Conservation (phyloP, 148 eudicot species). For the Camellia granthamiana region DNA sequence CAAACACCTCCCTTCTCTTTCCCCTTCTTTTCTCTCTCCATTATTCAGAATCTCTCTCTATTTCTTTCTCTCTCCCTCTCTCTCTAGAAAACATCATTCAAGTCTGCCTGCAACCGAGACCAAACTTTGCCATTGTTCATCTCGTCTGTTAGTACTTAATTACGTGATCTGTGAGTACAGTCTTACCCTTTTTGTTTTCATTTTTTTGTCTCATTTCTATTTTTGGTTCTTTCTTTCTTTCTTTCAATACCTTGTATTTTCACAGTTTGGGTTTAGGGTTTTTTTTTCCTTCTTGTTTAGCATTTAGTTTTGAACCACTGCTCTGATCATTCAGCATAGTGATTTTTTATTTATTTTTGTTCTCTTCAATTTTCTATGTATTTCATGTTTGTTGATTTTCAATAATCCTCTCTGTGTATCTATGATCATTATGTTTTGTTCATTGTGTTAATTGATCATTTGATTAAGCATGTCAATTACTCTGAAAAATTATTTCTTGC, state of each 20-base stretch:
- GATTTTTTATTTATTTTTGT: neutral
- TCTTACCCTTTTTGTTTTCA: slow-evolving; percentile 11
- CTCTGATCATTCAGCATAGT: neutral
- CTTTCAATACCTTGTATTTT: neutral
- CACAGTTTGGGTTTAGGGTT: slow-evolving; percentile 26
- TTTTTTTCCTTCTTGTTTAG: neutral
- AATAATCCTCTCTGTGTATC: neutral
- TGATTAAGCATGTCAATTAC: neutral
- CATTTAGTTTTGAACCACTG: slow-evolving; percentile 9
- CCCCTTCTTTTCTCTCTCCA: neutral
- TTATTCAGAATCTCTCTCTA: slow-evolving; percentile 25
- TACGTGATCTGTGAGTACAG: slow-evolving; percentile 57
- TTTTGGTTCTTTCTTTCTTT: slow-evolving; percentile 8
- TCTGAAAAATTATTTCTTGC: neutral
- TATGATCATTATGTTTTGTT: neutral
- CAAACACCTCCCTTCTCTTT: neutral
- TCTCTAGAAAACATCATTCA: slow-evolving; percentile 17
- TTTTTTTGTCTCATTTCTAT: slow-evolving; percentile 3
- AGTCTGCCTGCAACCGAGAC: slow-evolving; percentile 16
- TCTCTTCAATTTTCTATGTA: slow-evolving; percentile 13
- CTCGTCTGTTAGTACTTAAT: slow-evolving; percentile 16
- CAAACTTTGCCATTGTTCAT: slow-evolving; percentile 23
- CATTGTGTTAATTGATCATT: neutral
- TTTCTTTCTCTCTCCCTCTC: slow-evolving; percentile 17
- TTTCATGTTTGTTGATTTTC: slow-evolving; percentile 6